Evolutionary conservation across 805 yeast genomes (phyloP), one percentile per base, ranked within the genome.

Genomic region (Hanseniaspora pseudoguilliermondii): DNA sequence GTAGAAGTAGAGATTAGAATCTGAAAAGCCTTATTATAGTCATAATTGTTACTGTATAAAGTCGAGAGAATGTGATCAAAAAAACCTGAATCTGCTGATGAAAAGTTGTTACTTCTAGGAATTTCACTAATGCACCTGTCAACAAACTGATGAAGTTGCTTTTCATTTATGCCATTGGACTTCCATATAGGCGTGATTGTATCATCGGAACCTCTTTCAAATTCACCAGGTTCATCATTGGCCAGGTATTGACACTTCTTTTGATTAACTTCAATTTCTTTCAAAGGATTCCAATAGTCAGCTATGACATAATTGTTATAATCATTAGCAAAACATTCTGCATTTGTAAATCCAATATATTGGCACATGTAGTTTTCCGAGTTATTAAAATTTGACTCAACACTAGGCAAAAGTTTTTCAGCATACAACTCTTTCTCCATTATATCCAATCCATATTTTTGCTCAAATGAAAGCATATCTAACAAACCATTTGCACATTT

Each of bases 81-180:
- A 61, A 91, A 89, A 64, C 91, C 90, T 1, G 95, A 89, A 0
- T 95, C 79, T 20, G 77, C 77, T 0, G 83, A 79, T 18, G 76
- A 65, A 48, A 91, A 65, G 0, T 71, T 73, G 15, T 90, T 66
- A 5, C 67, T 65, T 8, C 71, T 69, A 0, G 96, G 93, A 47
- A 78, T 70, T 0, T 78, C 77, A 2, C 69, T 71, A 38, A 63
- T 63, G 62, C 90, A 82, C 20, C 69, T 68, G 6, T 71, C 67
- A 18, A 90, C 64, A 62, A 80, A 93, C 6, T 57, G 60, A 3
- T 59, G 38, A 0, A 64, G 60, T 11, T 62, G 64, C 0, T 61
- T 57, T 1, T 63, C 59, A 36, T 66, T 67, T 32, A 75, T 20
- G 16, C 16, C n/a, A 5, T 6, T 2, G 13, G 55, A 70, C 61